These are phyloP conservation scores for Salix arbutifolia DNA, from an alignment of 345 rosid species.

Conservation along the genomic window DNA sequence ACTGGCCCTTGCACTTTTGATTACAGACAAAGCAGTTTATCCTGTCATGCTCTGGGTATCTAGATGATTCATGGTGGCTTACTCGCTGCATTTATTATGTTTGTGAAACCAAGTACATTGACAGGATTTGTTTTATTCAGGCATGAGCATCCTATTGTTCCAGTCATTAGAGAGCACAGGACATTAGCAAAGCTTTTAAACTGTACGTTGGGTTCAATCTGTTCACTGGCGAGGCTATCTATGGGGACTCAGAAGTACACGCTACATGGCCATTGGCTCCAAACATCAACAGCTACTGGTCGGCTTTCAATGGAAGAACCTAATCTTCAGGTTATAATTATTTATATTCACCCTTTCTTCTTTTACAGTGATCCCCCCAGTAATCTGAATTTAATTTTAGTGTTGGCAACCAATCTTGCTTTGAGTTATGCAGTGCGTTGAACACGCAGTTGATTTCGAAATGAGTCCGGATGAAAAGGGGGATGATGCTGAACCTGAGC, in stretches of 20 bases:
- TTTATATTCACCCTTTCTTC: neutral
- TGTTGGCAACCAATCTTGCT: slow-evolving; percentile 9
- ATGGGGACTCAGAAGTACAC: slow-evolving; percentile 62
- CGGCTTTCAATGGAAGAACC: slow-evolving; percentile 98
- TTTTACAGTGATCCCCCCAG: neutral
- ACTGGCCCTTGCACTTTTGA: neutral
- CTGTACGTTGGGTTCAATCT: slow-evolving; percentile 82
- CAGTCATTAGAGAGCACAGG: slow-evolving; percentile 87
- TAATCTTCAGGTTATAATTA: slow-evolving; percentile 79
- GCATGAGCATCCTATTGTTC: slow-evolving; percentile 85
- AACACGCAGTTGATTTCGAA: slow-evolving; percentile 71
- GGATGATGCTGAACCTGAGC: slow-evolving; percentile 30
- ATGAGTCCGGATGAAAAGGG: slow-evolving; percentile 44
- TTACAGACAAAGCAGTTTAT: no score
- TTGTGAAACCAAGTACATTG: neutral
- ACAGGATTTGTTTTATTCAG: slow-evolving; percentile 38
- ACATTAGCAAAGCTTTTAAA: slow-evolving; percentile 84
- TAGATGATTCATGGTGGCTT: neutral
- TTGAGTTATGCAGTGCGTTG: slow-evolving; percentile 69
- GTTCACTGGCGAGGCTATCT: slow-evolving; percentile 71
- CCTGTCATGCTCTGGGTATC: neutral
- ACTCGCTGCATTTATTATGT: neutral
- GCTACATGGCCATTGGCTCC: slow-evolving; percentile 91
- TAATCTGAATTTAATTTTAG: neutral
- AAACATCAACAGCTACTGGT: slow-evolving; percentile 95